Base-by-base conservation (phyloP, 106 monocot species). In the Dendrobium catenatum region DNA sequence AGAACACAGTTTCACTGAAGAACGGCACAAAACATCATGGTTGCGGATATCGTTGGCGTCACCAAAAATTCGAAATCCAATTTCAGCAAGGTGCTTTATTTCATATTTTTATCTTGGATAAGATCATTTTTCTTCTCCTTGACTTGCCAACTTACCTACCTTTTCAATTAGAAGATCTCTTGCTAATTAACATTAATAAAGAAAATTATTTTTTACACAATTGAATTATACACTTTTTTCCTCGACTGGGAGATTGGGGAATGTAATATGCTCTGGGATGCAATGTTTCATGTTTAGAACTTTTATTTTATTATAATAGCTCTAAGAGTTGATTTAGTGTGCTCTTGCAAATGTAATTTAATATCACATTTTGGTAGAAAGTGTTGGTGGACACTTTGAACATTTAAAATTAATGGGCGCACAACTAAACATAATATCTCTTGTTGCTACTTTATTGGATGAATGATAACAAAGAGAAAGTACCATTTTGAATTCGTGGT, bases 21-120 rank as follows among this genome's bases (percentile, higher is more conserved):
- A 83, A 77, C 78, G 78, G 48, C 78, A 72, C 58, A 89, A 80
- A 68, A 86, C 42, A 79, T 92, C 97, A 73, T 98, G 90, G 97
- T 94, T 91, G 92, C 77, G 83, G 9, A 73, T 93, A 75, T 94
- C 94, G 68, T 80, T 93, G 80, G 90, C 92, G 72, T 92, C 92
- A 67, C 97, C 94, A n/a, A 94, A 91, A 84, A 58, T 89, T 37
- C 84, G 78, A 24, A 80, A 83, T 55, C 82, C 80, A 73, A 48
- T 77, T 68, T 80, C 91, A 70, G 15, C 70, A 37, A 33, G 70
- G 70, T 70, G 37, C 33, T 70, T 70, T 70, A 70, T 40, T 70
- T 37, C 4, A 37, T 70, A 1, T 22, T 5, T n/a, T 22, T 61
- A 22, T 61, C 61, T 61, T 22, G 4, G 1, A 7, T 61, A 4